Evolutionary conservation across 1,284 basidiomycete genomes (phyloP).

Genomic region (Marasmius fiardii): DNA sequence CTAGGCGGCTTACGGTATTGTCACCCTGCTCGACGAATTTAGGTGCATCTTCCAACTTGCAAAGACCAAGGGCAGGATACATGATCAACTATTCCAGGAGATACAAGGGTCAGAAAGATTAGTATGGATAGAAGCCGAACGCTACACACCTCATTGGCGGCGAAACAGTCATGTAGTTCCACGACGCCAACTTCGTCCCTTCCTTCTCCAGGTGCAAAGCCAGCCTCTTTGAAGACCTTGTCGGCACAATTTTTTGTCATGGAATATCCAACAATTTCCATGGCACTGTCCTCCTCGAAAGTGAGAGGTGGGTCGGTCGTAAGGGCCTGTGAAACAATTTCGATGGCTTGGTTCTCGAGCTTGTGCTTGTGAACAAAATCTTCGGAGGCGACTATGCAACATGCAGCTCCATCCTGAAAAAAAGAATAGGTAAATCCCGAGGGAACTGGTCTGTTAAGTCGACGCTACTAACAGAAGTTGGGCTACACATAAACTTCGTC

Average conservation of each 20-base stretch:
- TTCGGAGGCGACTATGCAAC: constrained; percentile 77
- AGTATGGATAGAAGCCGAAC: not conserved
- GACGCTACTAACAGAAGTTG: constrained; percentile 56
- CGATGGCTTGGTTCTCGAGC: constrained; percentile 85
- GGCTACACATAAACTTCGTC: constrained; percentile 87
- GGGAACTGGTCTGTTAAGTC: not conserved
- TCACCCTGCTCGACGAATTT: constrained; percentile 76
- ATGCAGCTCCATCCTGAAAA: constrained; percentile 67
- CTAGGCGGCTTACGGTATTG: constrained; percentile 60
- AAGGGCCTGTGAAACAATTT: constrained; percentile 65
- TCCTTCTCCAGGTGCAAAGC: constrained; percentile 59
- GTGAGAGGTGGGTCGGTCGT: constrained; percentile 62
- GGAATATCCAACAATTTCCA: constrained; percentile 71
- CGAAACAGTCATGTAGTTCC: constrained; percentile 86
- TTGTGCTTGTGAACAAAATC: constrained; percentile 74
- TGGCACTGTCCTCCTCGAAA: constrained; percentile 65
- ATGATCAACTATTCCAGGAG: constrained; percentile 58
- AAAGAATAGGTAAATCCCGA: constrained; percentile 3
- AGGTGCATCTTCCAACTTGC: constrained; percentile 66
- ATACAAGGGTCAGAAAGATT: not conserved
- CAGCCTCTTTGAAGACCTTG: constrained; percentile 71
- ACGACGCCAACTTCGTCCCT: constrained; percentile 80
- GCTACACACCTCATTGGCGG: constrained; percentile 63
- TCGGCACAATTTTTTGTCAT: constrained; percentile 76
- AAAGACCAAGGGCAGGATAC: constrained; percentile 82